phyloP scores from a whole-genome alignment of 768 basidiomycete species.

The Tylopilus subfusipes region DNA sequence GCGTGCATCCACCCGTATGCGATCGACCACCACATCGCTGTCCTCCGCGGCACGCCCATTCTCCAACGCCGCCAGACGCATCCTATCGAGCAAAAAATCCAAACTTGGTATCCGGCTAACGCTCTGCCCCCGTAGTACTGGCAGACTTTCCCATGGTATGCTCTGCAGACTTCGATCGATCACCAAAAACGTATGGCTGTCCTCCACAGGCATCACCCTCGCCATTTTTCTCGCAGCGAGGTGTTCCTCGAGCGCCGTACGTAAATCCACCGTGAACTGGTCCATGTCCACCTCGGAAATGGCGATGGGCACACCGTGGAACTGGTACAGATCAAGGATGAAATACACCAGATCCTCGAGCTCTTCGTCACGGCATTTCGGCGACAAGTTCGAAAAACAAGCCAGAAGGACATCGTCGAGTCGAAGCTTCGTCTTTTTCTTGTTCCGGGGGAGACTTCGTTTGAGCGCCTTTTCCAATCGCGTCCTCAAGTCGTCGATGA shows the following conservation, averaged over 20 bases:
- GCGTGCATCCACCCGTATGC: slow-evolving; percentile 56
- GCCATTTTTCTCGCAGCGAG: slow-evolving; percentile 36
- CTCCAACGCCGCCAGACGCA: slow-evolving; percentile 56
- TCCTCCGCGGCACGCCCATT: slow-evolving; percentile 18
- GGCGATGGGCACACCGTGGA: slow-evolving; percentile 85
- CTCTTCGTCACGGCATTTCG: slow-evolving; percentile 87
- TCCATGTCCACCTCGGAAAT: slow-evolving; percentile 90
- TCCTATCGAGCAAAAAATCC: slow-evolving; percentile 81
- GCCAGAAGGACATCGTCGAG: slow-evolving; percentile 77
- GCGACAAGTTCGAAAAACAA: slow-evolving; percentile 80
- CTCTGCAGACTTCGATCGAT: slow-evolving; percentile 87
- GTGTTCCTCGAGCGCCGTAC: slow-evolving; percentile 72
- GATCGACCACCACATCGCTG: slow-evolving; percentile 34
- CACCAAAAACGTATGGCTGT: slow-evolving; percentile 81
- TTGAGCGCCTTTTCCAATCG: slow-evolving; percentile 77
- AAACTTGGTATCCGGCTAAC: slow-evolving; percentile 91
- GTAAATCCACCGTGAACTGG: slow-evolving; percentile 84
- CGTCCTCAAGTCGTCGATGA: slow-evolving; percentile 54
- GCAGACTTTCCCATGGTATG: slow-evolving; percentile 95
- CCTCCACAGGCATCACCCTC: slow-evolving; percentile 31
- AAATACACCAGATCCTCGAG: slow-evolving; percentile 94
- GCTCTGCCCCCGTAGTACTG: slow-evolving; percentile 76
- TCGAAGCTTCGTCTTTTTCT: slow-evolving; percentile 49
- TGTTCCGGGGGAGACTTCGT: slow-evolving; percentile 60
- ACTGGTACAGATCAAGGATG: slow-evolving; percentile 89